Percentiles rank a stretch among this genome's conserved stretches.
phyloP scores from a whole-genome alignment of 129 eudicot species.

The Mikania micrantha region DNA sequence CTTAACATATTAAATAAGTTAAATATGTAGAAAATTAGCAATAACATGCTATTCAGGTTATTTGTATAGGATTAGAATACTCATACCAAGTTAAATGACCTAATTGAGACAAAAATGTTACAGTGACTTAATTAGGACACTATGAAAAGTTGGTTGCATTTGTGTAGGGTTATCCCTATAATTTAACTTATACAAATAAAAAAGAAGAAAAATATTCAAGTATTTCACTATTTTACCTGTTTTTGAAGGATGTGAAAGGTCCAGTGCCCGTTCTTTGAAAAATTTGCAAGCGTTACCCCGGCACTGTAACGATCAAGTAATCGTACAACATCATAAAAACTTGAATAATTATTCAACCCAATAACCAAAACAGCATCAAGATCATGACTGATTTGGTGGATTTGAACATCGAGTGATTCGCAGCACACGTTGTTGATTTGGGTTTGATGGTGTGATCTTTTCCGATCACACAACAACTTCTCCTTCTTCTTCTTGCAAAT shows the following conservation, averaged over 20 bases:
- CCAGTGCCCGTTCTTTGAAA: constrained; percentile 29
- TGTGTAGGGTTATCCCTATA: too few species aligned
- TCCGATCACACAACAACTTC: constrained; percentile 13
- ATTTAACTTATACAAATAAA: too few species aligned
- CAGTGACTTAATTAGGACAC: too few species aligned
- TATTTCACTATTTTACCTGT: too few species aligned
- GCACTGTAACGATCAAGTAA: constrained; percentile 28
- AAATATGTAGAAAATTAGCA: too few species aligned
- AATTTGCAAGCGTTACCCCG: constrained; percentile 41
- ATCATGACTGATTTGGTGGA: constrained; percentile 40
- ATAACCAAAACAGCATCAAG: constrained; percentile 33
- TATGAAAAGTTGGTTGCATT: too few species aligned
- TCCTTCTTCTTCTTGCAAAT: constrained; percentile 37
- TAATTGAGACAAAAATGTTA: too few species aligned
- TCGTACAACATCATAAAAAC: constrained; percentile 29
- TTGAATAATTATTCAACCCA: constrained; percentile 27
- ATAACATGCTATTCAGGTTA: too few species aligned
- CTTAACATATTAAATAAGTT: too few species aligned
- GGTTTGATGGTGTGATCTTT: constrained; percentile 14
- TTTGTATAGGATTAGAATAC: too few species aligned
- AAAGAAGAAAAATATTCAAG: too few species aligned
- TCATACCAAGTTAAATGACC: too few species aligned
- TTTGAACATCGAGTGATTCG: constrained; percentile 23
- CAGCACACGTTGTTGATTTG: not conserved
- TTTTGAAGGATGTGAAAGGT: constrained; percentile 34